These are phyloP conservation scores for Kazachstania bromeliacearum DNA, from an alignment of 805 yeast genomes.

Conservation along the genomic window DNA sequence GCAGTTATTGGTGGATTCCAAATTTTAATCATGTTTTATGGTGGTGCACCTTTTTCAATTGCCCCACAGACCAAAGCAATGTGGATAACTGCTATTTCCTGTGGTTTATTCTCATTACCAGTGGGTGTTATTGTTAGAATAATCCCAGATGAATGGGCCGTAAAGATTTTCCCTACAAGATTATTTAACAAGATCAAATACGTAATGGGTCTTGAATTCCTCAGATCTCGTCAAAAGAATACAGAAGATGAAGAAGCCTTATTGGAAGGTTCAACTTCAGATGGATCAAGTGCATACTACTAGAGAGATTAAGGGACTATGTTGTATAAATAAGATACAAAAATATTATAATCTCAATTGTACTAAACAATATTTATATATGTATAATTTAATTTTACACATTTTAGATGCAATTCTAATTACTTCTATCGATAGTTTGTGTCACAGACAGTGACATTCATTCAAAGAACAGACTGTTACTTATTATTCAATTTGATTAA, in stretches of 20 bases:
- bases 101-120: constrained; percentile 78
- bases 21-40: constrained; percentile 86
- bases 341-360: neutral
- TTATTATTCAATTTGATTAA: too few relatives aligned
- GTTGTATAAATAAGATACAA: too few relatives aligned
- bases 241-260: constrained; percentile 25
- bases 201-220: constrained; percentile 20
- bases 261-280: constrained; percentile 9
- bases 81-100: constrained; percentile 83
- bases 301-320: too few relatives aligned
- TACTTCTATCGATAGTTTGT: too few relatives aligned
- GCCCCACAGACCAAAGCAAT: constrained; percentile 67
- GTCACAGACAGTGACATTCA: too few relatives aligned
- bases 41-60: constrained; percentile 90
- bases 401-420: too few relatives aligned
- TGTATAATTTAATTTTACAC: neutral
- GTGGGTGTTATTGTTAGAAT: constrained; percentile 67
- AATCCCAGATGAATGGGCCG: constrained; percentile 73
- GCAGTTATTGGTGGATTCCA: constrained; percentile 74
- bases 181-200: constrained; percentile 10
- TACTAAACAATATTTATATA: neutral
- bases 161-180: constrained; percentile 53
- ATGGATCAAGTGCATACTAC: constrained; percentile 26
- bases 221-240: constrained; percentile 9
- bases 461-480: too few relatives aligned